Percentiles rank a stretch among this genome's conserved stretches.
These are phyloP conservation scores for Mortierella sp. DNA, from an alignment of 371 early-diverging fungal genomes.

Conservation along the genomic window DNA sequence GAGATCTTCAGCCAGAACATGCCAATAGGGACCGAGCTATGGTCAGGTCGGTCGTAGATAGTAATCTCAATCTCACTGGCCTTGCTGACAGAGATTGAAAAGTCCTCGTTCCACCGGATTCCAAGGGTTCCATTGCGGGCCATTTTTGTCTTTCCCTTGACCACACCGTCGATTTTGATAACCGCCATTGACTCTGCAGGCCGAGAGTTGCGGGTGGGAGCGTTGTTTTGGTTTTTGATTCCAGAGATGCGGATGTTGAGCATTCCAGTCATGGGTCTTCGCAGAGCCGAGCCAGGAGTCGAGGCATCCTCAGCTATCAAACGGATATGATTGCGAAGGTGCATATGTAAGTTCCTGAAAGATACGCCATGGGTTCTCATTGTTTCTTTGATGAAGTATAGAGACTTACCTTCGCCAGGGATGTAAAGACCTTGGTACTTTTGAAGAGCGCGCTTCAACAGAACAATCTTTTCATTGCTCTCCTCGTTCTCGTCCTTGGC, in stretches of 20 bases:
- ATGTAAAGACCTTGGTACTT: slow-evolving; percentile 86
- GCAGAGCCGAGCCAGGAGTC: slow-evolving; percentile 61
- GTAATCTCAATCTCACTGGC: slow-evolving; percentile 90
- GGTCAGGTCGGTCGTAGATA: slow-evolving; percentile 77
- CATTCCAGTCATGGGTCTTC: slow-evolving; percentile 78
- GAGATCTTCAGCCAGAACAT: slow-evolving; percentile 84
- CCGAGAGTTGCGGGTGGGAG: slow-evolving; percentile 70
- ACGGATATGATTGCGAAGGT: neutral
- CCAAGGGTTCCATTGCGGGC: slow-evolving; percentile 45
- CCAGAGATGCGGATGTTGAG: slow-evolving; percentile 74
- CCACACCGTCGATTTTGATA: slow-evolving; percentile 83
- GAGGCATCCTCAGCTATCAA: slow-evolving; percentile 31
- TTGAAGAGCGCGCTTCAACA: slow-evolving; percentile 83
- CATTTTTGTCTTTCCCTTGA: slow-evolving; percentile 69
- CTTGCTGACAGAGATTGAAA: slow-evolving; percentile 83
- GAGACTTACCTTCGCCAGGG: slow-evolving; percentile 40
- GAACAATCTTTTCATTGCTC: slow-evolving; percentile 78
- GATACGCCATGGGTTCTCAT: neutral
- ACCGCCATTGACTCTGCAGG: slow-evolving; percentile 75
- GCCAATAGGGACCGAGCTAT: slow-evolving; percentile 73
- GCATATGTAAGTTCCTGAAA: neutral
- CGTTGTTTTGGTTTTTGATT: slow-evolving; percentile 73
- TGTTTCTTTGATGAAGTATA: neutral
- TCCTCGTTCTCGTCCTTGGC: slow-evolving; percentile 67
- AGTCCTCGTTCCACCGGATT: slow-evolving; percentile 84